Base-by-base conservation (phyloP, 106 monocot species). In the Ottelia alismoides region DNA sequence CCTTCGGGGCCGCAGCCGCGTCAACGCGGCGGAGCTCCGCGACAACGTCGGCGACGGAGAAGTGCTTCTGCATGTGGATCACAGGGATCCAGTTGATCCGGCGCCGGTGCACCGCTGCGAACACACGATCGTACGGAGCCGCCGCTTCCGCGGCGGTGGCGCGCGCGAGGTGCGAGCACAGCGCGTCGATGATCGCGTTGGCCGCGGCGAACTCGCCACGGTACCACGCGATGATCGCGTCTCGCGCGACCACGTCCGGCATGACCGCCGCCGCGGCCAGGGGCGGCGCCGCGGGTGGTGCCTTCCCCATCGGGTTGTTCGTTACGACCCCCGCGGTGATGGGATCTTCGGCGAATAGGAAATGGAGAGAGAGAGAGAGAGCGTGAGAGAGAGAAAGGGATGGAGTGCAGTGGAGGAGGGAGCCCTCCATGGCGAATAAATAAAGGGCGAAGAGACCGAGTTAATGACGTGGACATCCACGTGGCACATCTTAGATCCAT, bases 181-280 rank as follows among this genome's bases (percentile, higher is more conserved):
- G 80, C 20, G 74, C 68, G 69, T 89, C 89, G 70, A 89, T 89
- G 70, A 89, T 80, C 19, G 89, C 89, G 79, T 90, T 90, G 25
- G 89, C 84, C 65, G 89, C 89, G 32, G 84, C 84, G 55, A 84
- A 90, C 74, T 84, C 89, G 22, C 79, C 74, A 18, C 72, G 53
- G 74, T 62, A 90, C 89, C 80, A 90, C 10, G 68, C 73, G 28
- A 89, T 73, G 60, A 89, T 76, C 51, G 83, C 65, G 70, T 83
- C 82, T 48, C 78, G 52, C 43, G 81, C 82, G 29, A 58, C 44
- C 66, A 72, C 62, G 49, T 79, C 83, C 35, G 74, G 65, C 52
- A 66, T 54, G 27, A 65, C 68, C 54, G 45, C 63, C 6, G 66
- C 65, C 7, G 65, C 53, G 16, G 58, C 47, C 7, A 14, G 20